These are phyloP conservation scores for Dictyostelium firmibasis DNA, from an alignment of 78 protist species.

Conservation along the genomic window DNA sequence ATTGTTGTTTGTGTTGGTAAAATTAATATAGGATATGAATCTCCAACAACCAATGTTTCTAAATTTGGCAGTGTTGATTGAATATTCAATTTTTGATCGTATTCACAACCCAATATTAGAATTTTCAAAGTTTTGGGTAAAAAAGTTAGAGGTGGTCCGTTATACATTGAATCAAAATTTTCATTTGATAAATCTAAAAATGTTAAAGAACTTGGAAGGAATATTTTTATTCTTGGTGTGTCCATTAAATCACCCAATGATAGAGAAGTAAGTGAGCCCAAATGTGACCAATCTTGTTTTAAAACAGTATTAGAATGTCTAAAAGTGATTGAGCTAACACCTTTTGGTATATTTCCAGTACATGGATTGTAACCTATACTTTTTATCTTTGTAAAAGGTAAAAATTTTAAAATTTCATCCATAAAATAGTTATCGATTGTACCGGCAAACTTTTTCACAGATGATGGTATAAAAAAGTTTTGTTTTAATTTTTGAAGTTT, in stretches of 20 bases:
- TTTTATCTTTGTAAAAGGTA: background rate
- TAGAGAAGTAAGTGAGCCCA: background rate
- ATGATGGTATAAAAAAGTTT: background rate
- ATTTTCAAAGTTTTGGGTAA: background rate
- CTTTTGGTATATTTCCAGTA: background rate
- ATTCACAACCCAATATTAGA: background rate
- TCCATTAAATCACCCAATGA: background rate
- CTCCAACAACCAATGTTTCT: background rate
- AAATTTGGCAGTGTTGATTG: background rate
- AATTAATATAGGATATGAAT: background rate
- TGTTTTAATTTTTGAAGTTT: background rate
- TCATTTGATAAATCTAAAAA: background rate
- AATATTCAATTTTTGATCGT: background rate
- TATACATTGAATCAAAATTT: background rate
- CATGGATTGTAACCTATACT: background rate
- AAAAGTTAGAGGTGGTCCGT: background rate
- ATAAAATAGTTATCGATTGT: background rate
- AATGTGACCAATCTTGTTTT: too few relatives aligned
- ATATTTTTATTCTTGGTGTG: too few relatives aligned
- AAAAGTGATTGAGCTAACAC: background rate
- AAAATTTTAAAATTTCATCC: background rate
- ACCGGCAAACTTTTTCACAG: background rate
- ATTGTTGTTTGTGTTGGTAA: background rate
- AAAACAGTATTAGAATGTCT: too few relatives aligned
- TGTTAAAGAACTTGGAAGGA: background rate